These are phyloP conservation scores for Candida stauntonica DNA, from an alignment of 805 yeast genomes.

Conservation along the genomic window DNA sequence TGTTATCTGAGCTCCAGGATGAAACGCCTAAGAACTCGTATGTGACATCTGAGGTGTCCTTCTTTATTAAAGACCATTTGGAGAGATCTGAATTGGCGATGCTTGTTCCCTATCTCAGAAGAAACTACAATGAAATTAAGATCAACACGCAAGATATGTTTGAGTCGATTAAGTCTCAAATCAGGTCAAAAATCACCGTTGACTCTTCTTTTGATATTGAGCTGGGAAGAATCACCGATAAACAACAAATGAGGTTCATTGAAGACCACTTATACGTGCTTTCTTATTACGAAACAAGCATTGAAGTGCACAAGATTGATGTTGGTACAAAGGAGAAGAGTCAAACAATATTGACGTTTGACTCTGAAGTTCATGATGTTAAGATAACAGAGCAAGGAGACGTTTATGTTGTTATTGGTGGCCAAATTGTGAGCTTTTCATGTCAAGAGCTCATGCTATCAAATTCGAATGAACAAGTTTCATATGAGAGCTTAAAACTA, in stretches of 20 bases:
- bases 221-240: slow-evolving; percentile 18
- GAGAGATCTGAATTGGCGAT: slow-evolving; percentile 21
- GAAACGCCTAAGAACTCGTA: slow-evolving; percentile 20
- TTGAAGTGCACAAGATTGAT: slow-evolving; percentile 17
- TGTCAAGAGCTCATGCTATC: no score
- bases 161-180: slow-evolving; percentile 11
- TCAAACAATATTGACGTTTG: slow-evolving; percentile 2
- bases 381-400: slow-evolving; percentile 12
- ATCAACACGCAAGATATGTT: slow-evolving; percentile 23
- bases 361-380: slow-evolving; percentile 10
- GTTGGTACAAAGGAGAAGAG: not conserved
- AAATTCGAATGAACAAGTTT: not conserved
- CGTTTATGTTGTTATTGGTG: slow-evolving; percentile 7
- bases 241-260: slow-evolving; percentile 13
- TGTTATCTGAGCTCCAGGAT: slow-evolving; percentile 26
- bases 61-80: slow-evolving; percentile 24
- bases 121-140: slow-evolving; percentile 21
- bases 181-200: slow-evolving; percentile 3
- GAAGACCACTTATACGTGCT: slow-evolving; percentile 11
- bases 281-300: slow-evolving; percentile 4
- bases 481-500: not conserved
- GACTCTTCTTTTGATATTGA: slow-evolving; percentile 6
- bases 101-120: slow-evolving; percentile 21
- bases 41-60: slow-evolving; percentile 25
- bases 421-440: not conserved